Base-by-base conservation (phyloP, 2,329 filamentous ascomycete species). In the Blastomyces percursus region DNA sequence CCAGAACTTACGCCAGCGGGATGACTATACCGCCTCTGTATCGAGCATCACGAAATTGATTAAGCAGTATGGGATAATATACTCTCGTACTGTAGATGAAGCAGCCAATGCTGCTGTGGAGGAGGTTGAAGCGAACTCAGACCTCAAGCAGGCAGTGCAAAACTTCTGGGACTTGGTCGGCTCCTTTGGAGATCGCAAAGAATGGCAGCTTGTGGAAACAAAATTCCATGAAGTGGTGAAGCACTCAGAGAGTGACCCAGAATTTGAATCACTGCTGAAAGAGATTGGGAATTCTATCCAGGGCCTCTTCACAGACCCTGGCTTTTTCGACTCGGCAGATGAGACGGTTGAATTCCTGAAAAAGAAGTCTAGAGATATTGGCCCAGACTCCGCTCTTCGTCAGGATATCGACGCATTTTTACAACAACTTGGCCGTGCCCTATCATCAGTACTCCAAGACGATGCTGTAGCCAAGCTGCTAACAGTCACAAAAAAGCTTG, bases 1-100 rank as follows among this genome's bases (percentile, higher is more conserved):
- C 3, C 68, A 84, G 16, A 89, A 88, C 48, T 81, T 97, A 16
- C 82, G 89, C 8, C 82, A 90, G 69, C 85, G 89, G 60, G 84
- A 82, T 8, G 91, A 96, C 72, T 97, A 97, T 72, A 86, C 88
- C 0, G 86, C 92, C 57, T 96, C 92, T 0, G 91, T 96, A 0
- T 91, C 89, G 0, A 91, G 86, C 0, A 75, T 97, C 40, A 84
- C 89, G 0, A 76, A 86, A 8, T 80, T 97, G 6, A 81, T 96
- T 62, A 85, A 91, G 70, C 84, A 87, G 51, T 96, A 96, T 73
- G 87, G 89, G 11, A 78, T 85, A 65, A 80, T 86, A 11, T 96
- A 96, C 72, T 90, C 90, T 0, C 84, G 86, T 44, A 87, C 86
- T 0, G 82, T 86, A 0, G 83, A 87, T 61, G 84, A 90, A 57